Evolutionary conservation across 805 yeast genomes (phyloP).

Genomic region (Saturnispora galanensis): DNA sequence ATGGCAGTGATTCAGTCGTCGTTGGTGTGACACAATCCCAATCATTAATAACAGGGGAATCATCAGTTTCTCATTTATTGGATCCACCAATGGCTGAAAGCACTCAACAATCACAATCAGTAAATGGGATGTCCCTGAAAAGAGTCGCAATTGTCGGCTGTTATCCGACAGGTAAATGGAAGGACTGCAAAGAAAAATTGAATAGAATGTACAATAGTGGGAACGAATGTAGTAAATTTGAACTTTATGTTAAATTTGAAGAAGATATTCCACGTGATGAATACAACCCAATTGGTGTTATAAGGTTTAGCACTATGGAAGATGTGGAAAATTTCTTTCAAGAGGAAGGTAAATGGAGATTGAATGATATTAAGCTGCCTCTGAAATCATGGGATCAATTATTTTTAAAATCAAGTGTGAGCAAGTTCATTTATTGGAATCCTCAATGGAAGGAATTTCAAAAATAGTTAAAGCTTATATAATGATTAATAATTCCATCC

Average conservation of each 20-base stretch:
- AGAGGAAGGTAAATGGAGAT: neutral
- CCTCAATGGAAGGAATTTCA: neutral
- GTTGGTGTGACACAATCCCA: constrained; percentile 1
- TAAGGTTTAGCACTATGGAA: neutral
- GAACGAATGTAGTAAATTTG: constrained; percentile 9
- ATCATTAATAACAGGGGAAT: neutral
- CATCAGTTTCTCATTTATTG: neutral
- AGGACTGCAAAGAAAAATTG: neutral
- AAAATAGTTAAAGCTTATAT: neutral
- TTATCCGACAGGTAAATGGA: constrained; percentile 8
- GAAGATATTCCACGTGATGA: neutral
- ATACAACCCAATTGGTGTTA: constrained; percentile 2
- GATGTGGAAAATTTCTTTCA: constrained; percentile 3
- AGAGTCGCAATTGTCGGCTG: constrained; percentile 7
- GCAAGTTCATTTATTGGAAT: neutral
- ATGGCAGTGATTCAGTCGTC: neutral
- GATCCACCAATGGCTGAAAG: constrained; percentile 2
- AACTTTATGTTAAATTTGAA: constrained; percentile 7
- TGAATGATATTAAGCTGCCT: neutral
- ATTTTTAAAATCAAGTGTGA: neutral
- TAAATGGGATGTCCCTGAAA: neutral
- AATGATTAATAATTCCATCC: constrained; percentile 2
- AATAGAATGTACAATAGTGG: constrained; percentile 3
- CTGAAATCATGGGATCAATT: neutral
- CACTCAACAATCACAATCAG: neutral